Base-by-base conservation (phyloP, 177 flowering plant species). In the Vitis hybrid region DNA sequence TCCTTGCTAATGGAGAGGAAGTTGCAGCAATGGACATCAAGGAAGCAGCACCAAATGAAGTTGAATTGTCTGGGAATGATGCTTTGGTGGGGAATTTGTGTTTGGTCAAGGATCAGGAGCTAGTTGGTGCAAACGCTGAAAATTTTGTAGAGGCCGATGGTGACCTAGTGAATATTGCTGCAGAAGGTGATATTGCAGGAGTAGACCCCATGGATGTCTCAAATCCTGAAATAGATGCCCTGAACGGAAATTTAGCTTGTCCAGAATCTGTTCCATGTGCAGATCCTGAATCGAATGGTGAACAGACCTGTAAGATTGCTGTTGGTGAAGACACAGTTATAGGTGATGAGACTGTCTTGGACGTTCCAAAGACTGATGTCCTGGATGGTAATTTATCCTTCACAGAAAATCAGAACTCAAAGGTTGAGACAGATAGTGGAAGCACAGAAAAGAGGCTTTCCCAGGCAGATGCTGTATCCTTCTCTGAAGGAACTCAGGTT, bases 41-140 rank as follows among this genome's bases (percentile, higher is more conserved):
- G 64, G 72, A 55, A 26, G 67, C 67, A 5, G 48, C 48, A 39
- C 53, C 48, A 15, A 59, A 62, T 66, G 61, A 64, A 20, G 62
- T 51, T 61, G 55, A 18, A 31, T 26, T 10, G 55, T 19, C 67
- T 39, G 29, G n/a, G 11, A 55, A 3, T 16, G 64, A 74, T 57
- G 64, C 10, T 63, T 57, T 68, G 50, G 65, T 49, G 14, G 64
- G 60, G 13, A 45, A 68, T 59, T 51, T 53, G 18, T 20, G 31
- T 19, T 10, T 33, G 11, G 62, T 26, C 12, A 26, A 60, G 26
- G 62, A 19, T 22, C 15, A 26, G 57, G 39, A 65, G 59, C 9
- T 66, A 10, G 62, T 22, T 10, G 15, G 62, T 60, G 39, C 15
- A 7, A 60, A 2, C 12, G 10, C 39, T 26, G 45, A 60, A 60